Percentiles rank a stretch among this genome's conserved stretches.
Evolutionary conservation across 2,329 filamentous ascomycete species (phyloP).

Genomic region (Colletotrichum tofieldiae): DNA sequence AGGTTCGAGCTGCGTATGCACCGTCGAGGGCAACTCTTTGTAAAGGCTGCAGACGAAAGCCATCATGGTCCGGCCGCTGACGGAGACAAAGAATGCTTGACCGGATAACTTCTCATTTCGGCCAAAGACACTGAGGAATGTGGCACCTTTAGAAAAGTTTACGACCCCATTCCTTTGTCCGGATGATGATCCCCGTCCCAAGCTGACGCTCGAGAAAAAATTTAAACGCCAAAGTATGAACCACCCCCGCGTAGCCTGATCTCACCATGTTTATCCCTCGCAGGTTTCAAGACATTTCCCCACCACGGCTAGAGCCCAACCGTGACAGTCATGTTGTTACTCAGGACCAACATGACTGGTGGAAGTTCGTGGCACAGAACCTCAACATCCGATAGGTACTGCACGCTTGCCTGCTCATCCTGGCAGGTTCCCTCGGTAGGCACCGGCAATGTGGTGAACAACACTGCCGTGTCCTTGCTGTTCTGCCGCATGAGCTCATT

Average conservation of each 20-base stretch:
- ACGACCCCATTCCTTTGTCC: slow-evolving; percentile 42
- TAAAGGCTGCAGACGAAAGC: slow-evolving; percentile 37
- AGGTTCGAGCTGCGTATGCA: slow-evolving; percentile 37
- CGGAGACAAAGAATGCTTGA: slow-evolving; percentile 41
- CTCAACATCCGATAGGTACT: slow-evolving; percentile 84
- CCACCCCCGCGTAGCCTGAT: slow-evolving; percentile 38
- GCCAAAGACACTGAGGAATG: slow-evolving; percentile 42
- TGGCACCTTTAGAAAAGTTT: slow-evolving; percentile 37
- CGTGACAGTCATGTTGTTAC: slow-evolving; percentile 92
- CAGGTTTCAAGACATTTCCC: slow-evolving; percentile 34
- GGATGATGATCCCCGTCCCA: slow-evolving; percentile 34
- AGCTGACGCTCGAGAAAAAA: slow-evolving; percentile 13
- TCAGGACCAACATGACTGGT: slow-evolving; percentile 84
- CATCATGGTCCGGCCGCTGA: slow-evolving; percentile 33
- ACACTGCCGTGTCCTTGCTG: slow-evolving; percentile 80
- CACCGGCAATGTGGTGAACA: slow-evolving; percentile 88
- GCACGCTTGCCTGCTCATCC: slow-evolving; percentile 78
- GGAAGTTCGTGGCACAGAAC: slow-evolving; percentile 84
- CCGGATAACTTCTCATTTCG: slow-evolving; percentile 39
- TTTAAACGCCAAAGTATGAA: slow-evolving; percentile 37
- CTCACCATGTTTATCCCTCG: slow-evolving; percentile 36
- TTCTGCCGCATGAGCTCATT: slow-evolving; percentile 85
- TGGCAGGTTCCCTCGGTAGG: slow-evolving; percentile 83
- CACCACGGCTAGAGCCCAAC: slow-evolving; percentile 71
- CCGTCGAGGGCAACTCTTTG: slow-evolving; percentile 40